Evolutionary conservation across 768 basidiomycete species (phyloP), one percentile per base, ranked within the genome.

Genomic region (Suillus plorans): DNA sequence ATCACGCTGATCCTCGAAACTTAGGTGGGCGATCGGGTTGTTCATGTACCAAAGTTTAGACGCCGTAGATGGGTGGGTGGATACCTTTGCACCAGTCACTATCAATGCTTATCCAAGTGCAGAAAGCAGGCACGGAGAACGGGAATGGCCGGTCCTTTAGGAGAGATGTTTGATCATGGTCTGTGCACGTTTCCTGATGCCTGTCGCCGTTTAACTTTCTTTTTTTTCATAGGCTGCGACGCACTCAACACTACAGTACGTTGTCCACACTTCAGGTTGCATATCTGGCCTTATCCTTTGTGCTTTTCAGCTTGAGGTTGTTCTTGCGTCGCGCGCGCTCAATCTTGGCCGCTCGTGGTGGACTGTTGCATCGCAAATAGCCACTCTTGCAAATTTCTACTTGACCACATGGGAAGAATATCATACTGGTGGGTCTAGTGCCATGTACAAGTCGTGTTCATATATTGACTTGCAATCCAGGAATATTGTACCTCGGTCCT

Each of bases 141-240:
- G 1, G 95, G 95, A 1, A 99, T 97, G 93, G 91, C 95, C n/a
- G 94, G 97, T 5, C 97, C 97, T 31, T 79, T 99, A 39, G 97
- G 97, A 20, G 93, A 99, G 76, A 90, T 99, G 89, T 99, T 99
- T 75, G 97, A 99, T 73, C 97, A 99, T 77, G 97, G 95, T 90
- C 69, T 58, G 81, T 36, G 42, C 12, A 37, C 20, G 3, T 60
- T 61, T 49, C 31, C 14, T 14, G 31, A 5, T 39, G 9, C n/a
- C 12, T 12, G 59, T 18, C 39, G 34, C 60, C 7, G 7, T 41
- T 68, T 7, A 67, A 41, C 12, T 14, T 4, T n/a, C 2, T 10
- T n/a, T 20, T n/a, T 4, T 53, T 4, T 18, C 55, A 6, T 53
- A 93, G 91, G 92, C 5, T 95, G 92, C 72, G 95, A 97, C 73